Conservation (phyloP, 2,329 filamentous ascomycete species). For the Sporothrix pseudoabietina region DNA sequence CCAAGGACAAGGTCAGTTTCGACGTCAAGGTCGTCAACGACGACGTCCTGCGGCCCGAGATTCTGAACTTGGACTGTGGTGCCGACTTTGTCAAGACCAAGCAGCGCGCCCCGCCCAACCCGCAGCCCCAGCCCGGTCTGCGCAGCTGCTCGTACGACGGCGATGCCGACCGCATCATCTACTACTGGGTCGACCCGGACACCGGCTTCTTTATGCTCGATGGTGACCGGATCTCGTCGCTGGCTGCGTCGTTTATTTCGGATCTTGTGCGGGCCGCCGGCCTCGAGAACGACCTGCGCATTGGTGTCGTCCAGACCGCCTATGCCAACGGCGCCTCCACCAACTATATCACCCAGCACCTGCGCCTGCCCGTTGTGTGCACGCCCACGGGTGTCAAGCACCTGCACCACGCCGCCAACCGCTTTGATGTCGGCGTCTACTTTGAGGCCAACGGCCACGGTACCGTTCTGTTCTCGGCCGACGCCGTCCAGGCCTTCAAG, state of each 20-base stretch:
- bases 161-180: slow-evolving; percentile 92
- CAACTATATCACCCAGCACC: slow-evolving; percentile 82
- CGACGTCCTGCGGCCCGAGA: slow-evolving; percentile 85
- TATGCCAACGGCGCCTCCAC: slow-evolving; percentile 97
- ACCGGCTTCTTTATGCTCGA: slow-evolving; percentile 89
- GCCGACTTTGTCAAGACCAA: slow-evolving; percentile 98
- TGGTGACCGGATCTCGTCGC: slow-evolving; percentile 92
- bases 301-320: slow-evolving; percentile 94
- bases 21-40: slow-evolving; percentile 90
- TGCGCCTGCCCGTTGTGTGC: slow-evolving; percentile 87
- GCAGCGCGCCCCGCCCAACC: slow-evolving; percentile 82
- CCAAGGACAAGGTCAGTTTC: slow-evolving; percentile 64
- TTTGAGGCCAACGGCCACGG: slow-evolving; percentile 99
- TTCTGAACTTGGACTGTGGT: slow-evolving; percentile 87
- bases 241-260: slow-evolving; percentile 91
- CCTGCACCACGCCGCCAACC: slow-evolving; percentile 92
- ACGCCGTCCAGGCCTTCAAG: slow-evolving; percentile 76
- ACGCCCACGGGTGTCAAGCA: slow-evolving; percentile 97
- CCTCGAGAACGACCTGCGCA: slow-evolving; percentile 76
- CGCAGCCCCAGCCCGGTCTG: slow-evolving; percentile 72
- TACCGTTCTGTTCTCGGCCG: slow-evolving; percentile 89
- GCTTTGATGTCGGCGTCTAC: slow-evolving; percentile 95
- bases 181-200: slow-evolving; percentile 85
- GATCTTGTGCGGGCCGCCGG: slow-evolving; percentile 82
- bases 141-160: slow-evolving; percentile 92